Evolutionary conservation across 306 rosid genomes (phyloP), one percentile per base, ranked within the genome.

Genomic region (Prunus mume): DNA sequence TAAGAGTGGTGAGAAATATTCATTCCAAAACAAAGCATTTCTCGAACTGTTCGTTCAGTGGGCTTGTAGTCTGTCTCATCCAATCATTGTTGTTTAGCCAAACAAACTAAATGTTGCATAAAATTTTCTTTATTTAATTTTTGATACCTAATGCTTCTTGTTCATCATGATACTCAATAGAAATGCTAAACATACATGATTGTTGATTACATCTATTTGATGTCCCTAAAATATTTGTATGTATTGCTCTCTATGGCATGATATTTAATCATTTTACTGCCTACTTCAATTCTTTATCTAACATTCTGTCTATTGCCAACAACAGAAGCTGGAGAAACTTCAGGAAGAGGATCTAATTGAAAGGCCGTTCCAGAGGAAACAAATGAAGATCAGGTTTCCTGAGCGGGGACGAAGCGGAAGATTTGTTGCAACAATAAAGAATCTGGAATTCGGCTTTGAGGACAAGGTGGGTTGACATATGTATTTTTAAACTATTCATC

Each of bases 381-480:
- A 89, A 84, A 92, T 95, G 97, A 95, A 89, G 88, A 95, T 95
- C 78, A 89, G 91, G 88, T 95, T 95, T 84, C 98, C 97, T 28
- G 97, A 92, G 81, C 96, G 95, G 58, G 98, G 97, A 78, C 88
- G 81, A 77, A 95, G 98, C 67, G 98, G 98, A 75, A 92, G 97
- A 89, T 86, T 86, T 76, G 93, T 90, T 80, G 96, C 78, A 72
- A 25, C 89, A 22, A 68, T 89, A 32, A 89, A 81, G 72, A 90
- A 87, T 82, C 83, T 95, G 88, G 96, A 89, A 70, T 92, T 89
- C 79, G 93, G 89, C 65, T 95, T 86, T 81, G 97, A 86, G 68
- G 97, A 89, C 86, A 78, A 87, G 88, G 98, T 90, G 82, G 70
- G 87, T 77, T 83, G 77, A 68, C 58, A 9, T 68, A 74, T 28